These are phyloP conservation scores for Phytophthora cajani DNA, from an alignment of 352 stramenopile species.

Conservation along the genomic window DNA sequence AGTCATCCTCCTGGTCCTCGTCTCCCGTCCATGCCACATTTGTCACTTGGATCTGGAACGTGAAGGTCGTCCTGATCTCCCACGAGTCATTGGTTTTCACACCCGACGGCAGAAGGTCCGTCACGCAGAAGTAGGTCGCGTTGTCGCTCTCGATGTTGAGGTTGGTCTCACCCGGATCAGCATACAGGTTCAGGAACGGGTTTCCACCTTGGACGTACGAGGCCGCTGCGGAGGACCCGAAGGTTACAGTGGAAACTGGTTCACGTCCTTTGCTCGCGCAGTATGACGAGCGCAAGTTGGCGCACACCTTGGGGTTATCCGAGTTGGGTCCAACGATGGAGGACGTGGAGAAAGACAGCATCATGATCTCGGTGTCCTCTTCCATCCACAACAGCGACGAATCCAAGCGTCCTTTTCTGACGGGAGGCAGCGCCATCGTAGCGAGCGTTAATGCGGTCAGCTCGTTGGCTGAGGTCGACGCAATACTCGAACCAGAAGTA, in stretches of 20 bases:
- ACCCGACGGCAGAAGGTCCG: constrained; percentile 69
- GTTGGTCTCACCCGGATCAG: constrained; percentile 55
- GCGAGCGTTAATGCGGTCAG: constrained; percentile 64
- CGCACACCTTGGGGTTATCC: constrained; percentile 71
- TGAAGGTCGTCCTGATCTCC: constrained; percentile 75
- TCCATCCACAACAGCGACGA: constrained; percentile 84
- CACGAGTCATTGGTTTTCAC: constrained; percentile 62
- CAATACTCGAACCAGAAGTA: constrained; percentile 28
- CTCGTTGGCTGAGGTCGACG: constrained; percentile 27
- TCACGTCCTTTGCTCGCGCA: constrained; percentile 60
- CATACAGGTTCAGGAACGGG: constrained; percentile 77
- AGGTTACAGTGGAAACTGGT: constrained; percentile 57
- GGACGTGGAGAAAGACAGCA: constrained; percentile 81
- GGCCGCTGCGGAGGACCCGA: constrained; percentile 42
- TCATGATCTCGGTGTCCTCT: constrained; percentile 63
- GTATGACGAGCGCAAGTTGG: constrained; percentile 61
- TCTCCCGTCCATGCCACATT: constrained; percentile 55
- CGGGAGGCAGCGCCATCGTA: constrained; percentile 59
- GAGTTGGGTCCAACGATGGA: constrained; percentile 72
- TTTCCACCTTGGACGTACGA: constrained; percentile 81
- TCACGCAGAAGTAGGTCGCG: constrained; percentile 79
- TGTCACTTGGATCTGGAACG: constrained; percentile 78
- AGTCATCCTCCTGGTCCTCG: constrained; percentile 15
- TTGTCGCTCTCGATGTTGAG: constrained; percentile 63
- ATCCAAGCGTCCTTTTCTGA: constrained; percentile 53